phyloP scores from a whole-genome alignment of 768 basidiomycete genomes.

The Suillus discolor region DNA sequence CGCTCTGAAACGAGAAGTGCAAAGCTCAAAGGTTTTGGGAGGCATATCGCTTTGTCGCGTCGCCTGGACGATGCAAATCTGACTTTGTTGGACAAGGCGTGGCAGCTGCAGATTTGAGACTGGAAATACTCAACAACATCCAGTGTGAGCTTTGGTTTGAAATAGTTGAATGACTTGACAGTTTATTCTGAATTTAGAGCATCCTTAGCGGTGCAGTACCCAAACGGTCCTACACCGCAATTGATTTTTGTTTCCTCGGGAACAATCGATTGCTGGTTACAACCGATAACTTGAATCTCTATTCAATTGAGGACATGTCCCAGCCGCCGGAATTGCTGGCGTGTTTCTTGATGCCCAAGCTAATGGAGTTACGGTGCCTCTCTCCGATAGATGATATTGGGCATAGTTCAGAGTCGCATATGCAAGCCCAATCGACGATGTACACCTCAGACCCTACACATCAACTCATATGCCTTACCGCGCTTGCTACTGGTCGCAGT shows the following conservation, averaged over 20 bases:
- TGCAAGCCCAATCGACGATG: not conserved
- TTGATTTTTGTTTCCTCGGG: not conserved
- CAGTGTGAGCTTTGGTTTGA: not conserved
- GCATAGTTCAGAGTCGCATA: not conserved
- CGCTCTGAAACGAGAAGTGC: not conserved
- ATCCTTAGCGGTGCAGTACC: not conserved
- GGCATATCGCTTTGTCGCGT: not conserved
- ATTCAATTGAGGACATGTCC: not conserved
- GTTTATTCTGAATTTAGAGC: not conserved
- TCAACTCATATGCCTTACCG: not conserved
- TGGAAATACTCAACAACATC: not conserved
- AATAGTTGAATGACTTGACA: not conserved
- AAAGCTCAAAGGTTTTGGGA: not conserved
- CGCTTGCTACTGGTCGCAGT: too few species aligned
- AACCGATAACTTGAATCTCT: not conserved
- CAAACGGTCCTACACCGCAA: fast-evolving
- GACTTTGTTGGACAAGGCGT: not conserved
- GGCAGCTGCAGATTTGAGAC: not conserved
- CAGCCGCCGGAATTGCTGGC: not conserved
- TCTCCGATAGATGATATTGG: not conserved
- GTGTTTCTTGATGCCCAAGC: not conserved
- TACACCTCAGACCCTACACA: not conserved
- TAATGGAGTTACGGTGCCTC: not conserved
- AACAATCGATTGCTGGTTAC: not conserved
- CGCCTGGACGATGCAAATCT: too few species aligned